These are phyloP conservation scores for Arabidopsis lyrata DNA, from an alignment of 441 rosid genomes.

Conservation along the genomic window DNA sequence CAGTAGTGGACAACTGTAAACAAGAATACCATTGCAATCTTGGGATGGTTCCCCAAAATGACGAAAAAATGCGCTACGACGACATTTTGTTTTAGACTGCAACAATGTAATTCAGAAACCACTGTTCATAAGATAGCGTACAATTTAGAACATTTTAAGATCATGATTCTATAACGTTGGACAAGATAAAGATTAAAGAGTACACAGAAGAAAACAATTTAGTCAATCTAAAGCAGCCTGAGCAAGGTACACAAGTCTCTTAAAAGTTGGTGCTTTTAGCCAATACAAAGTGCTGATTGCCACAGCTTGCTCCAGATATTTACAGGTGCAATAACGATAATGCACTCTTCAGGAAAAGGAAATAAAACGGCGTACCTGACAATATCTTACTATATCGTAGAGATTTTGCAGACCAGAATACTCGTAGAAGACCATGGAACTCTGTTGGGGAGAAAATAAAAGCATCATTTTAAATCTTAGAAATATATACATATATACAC, in stretches of 20 bases:
- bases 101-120: conserved; percentile 17
- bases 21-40: conserved; percentile 83
- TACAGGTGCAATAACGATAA: conserved; percentile 2
- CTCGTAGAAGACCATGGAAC: conserved; percentile 98
- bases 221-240: background rate
- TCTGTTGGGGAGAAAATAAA: conserved; percentile 57
- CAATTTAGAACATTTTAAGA: background rate
- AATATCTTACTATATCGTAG: conserved; percentile 87
- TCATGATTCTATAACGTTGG: conserved; percentile 10
- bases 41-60: conserved; percentile 92
- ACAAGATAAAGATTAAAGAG: background rate
- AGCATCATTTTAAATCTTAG: conserved; percentile 5
- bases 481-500: background rate
- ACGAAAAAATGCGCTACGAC: conserved; percentile 76
- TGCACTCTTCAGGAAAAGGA: conserved; percentile 4
- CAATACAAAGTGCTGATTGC: conserved; percentile 10
- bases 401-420: conserved; percentile 95
- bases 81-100: conserved; percentile 88
- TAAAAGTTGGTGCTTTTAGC: conserved; percentile 18
- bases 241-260: background rate
- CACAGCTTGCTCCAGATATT: conserved; percentile 17
- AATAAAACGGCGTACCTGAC: conserved; percentile 69
- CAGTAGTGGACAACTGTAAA: conserved; percentile 10
- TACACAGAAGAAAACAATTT: conserved; percentile 20
- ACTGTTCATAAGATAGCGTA: conserved; percentile 10